Evolutionary conservation across 2,329 filamentous ascomycete genomes (phyloP).

Genomic region (Bipolaris zeicola): DNA sequence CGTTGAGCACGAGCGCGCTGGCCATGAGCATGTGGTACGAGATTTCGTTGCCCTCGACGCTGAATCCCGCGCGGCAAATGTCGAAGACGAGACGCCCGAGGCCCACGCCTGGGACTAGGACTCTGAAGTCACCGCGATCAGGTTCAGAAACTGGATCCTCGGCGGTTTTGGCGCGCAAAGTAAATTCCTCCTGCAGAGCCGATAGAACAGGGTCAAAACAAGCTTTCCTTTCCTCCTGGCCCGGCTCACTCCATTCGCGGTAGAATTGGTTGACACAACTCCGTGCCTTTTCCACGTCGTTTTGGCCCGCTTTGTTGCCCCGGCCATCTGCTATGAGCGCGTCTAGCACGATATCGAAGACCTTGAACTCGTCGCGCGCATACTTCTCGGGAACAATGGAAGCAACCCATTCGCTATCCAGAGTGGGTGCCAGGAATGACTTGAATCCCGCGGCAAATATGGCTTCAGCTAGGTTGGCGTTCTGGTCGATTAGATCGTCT

Average conservation of each 20-base stretch:
- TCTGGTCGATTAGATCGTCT: constrained; percentile 86
- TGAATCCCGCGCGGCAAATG: constrained; percentile 73
- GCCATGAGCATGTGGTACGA: constrained; percentile 96
- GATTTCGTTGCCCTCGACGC: constrained; percentile 87
- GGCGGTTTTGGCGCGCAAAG: too few relatives aligned
- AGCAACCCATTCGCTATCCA: constrained; percentile 43
- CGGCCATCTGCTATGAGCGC: constrained; percentile 66
- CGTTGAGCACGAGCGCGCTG: constrained; percentile 76
- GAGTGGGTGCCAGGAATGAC: constrained; percentile 39
- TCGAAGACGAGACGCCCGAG: constrained; percentile 90
- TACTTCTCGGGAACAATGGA: constrained; percentile 39
- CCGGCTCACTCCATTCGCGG: constrained; percentile 88
- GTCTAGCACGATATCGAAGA: constrained; percentile 56
- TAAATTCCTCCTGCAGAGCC: constrained; percentile 62
- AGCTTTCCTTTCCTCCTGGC: constrained; percentile 72
- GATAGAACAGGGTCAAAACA: constrained; percentile 76
- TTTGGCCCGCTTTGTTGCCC: constrained; percentile 61
- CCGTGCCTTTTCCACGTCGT: constrained; percentile 86
- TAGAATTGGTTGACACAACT: constrained; percentile 94
- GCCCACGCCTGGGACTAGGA: constrained; percentile 89
- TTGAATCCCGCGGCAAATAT: constrained; percentile 65
- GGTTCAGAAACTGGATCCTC: background rate
- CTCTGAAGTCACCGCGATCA: constrained; percentile 56
- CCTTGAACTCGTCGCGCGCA: constrained; percentile 34
- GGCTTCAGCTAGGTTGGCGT: constrained; percentile 78